phyloP scores from a whole-genome alignment of 495 filamentous ascomycete genomes.

The Clohesyomyces aquaticus region DNA sequence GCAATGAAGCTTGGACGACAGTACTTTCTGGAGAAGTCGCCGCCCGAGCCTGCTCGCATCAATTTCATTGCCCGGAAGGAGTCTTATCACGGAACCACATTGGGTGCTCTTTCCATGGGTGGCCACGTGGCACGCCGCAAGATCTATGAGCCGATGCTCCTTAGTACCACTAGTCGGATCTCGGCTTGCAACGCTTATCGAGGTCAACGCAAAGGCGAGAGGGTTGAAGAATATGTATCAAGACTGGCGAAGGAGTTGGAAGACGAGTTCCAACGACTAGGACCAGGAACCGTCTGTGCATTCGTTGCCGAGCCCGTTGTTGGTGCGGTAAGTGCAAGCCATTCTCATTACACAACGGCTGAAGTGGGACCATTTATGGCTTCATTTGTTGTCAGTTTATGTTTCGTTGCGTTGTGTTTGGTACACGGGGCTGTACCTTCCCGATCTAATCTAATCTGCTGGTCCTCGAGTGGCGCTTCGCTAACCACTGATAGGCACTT shows the following conservation, averaged over 20 bases:
- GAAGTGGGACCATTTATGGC: neutral
- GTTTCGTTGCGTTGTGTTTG: no score
- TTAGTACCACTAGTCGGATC: slow-evolving; percentile 58
- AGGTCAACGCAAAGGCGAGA: slow-evolving; percentile 47
- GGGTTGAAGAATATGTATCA: slow-evolving; percentile 52
- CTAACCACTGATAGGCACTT: slow-evolving; percentile 52
- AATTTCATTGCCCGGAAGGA: slow-evolving; percentile 31
- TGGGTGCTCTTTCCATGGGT: slow-evolving; percentile 40
- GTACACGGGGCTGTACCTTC: no score
- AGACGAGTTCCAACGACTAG: slow-evolving; percentile 71
- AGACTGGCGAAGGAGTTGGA: slow-evolving; percentile 71
- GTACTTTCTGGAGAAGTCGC: slow-evolving; percentile 60
- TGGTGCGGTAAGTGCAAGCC: slow-evolving; percentile 50
- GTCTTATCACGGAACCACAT: slow-evolving; percentile 44
- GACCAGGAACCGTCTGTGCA: slow-evolving; percentile 71
- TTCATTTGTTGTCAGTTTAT: neutral
- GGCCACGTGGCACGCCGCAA: slow-evolving; percentile 33
- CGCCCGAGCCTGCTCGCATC: slow-evolving; percentile 54
- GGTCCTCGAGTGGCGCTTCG: neutral
- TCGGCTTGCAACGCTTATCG: slow-evolving; percentile 72
- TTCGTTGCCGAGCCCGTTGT: slow-evolving; percentile 77
- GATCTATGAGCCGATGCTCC: slow-evolving; percentile 59
- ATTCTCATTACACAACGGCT: neutral
- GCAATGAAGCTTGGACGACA: slow-evolving; percentile 68
- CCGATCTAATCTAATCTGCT: slow-evolving; percentile 1